Evolutionary conservation across 108 stramenopile species (phyloP), one percentile per base, ranked within the genome.

Genomic region (Discostella pseudostelligera): DNA sequence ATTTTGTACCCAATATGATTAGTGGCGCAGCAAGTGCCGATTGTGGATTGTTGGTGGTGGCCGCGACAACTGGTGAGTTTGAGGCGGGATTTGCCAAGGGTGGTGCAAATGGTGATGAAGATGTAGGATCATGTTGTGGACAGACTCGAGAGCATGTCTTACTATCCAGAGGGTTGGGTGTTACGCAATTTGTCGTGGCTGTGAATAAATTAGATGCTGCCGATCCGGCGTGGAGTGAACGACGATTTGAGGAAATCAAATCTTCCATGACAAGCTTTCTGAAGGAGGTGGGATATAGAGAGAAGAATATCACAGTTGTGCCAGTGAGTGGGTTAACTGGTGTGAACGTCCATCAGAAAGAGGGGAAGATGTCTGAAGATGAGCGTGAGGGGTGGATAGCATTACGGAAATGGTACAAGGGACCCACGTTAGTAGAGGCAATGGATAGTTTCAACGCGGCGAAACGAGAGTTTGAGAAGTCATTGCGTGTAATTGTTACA

Each of bases 141-240:
- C 89, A 91, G 72, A 89, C 89, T 44, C 80, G 85, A 45, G 92
- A 93, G 78, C 92, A 93, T 69, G 85, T 88, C 13, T 47, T 91
- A 46, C 67, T 91, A 22, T 83, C 86, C 9, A 82, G 84, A 46
- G 83, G 83, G 29, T 79, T 91, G 44, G 92, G 92, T 39, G 86
- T 91, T 39, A 79, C 64, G 40, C 87, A 87, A 70, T 78, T 93
- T 72, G 72, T 93, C 28, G 88, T 93, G 56, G 88, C 88, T 22
- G 79, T 93, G 51, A 93, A 93, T 70, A 93, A 93, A 69, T 86
- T 93, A 77, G 92, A 93, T 70, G 82, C 72, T 4, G 68, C 75
- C n/a, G 74, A 74, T 29, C 76, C 75, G n/a, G 40, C 79, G 49
- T 90, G 87, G 86, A 65, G 67, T 42, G 35, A 83, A 42, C 75